phyloP scores from a whole-genome alignment of 2,329 filamentous ascomycete genomes.

The Fonsecaea pedrosoi region DNA sequence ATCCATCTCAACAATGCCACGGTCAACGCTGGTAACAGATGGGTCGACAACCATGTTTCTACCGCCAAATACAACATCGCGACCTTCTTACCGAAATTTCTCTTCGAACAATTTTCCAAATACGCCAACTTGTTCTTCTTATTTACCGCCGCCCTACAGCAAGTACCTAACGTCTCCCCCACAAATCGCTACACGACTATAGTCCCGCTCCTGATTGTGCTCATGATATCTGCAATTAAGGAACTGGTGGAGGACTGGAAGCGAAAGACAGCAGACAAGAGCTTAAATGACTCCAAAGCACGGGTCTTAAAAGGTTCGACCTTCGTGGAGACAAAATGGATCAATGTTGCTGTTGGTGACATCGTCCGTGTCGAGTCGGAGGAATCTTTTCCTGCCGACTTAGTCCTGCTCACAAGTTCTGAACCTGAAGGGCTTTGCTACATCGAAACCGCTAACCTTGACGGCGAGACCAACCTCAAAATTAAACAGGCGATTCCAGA shows the following conservation, averaged over 20 bases:
- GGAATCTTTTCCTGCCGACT: constrained; percentile 89
- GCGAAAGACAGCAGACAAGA: constrained; percentile 82
- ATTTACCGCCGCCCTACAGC: constrained; percentile 92
- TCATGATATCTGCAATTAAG: constrained; percentile 94
- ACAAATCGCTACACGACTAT: constrained; percentile 97
- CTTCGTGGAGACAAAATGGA: constrained; percentile 90
- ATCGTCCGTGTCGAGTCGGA: constrained; percentile 93
- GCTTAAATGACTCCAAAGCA: constrained; percentile 86
- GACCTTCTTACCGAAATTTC: constrained; percentile 94
- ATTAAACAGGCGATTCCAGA: constrained; percentile 98
- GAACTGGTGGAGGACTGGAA: constrained; percentile 94
- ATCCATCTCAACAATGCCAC: constrained; percentile 97
- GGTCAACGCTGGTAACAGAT: constrained; percentile 87
- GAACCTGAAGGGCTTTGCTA: constrained; percentile 98
- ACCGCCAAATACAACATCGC: constrained; percentile 96
- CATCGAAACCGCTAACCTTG: constrained; percentile 96
- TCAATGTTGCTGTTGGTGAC: constrained; percentile 90
- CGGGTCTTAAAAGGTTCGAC: constrained; percentile 80
- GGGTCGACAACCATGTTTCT: constrained; percentile 94
- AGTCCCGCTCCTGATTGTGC: constrained; percentile 85
- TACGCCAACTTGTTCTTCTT: constrained; percentile 99
- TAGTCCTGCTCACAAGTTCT: constrained; percentile 90
- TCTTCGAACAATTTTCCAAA: constrained; percentile 98
- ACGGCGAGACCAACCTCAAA: constrained; percentile 97
- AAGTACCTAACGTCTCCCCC: constrained; percentile 92